Evolutionary conservation across 306 rosid species (phyloP).

Genomic region (Prunus mume): DNA sequence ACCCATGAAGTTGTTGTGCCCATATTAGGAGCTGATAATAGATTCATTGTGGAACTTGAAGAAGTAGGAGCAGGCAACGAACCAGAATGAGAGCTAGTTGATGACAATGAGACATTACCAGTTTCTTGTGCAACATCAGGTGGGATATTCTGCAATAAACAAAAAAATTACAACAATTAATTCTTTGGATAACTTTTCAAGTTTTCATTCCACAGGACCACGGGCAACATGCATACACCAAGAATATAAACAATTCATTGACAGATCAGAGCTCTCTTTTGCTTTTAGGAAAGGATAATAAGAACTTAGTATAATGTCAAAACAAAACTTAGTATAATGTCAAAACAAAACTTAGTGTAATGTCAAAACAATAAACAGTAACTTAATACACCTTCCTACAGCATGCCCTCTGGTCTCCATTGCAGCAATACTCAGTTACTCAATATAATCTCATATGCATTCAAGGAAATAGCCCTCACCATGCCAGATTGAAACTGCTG

Average conservation of each 20-base stretch:
- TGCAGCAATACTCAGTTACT: neutral
- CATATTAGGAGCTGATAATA: constrained; percentile 46
- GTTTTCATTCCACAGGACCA: neutral
- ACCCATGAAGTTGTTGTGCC: constrained; percentile 49
- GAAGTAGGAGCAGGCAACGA: constrained; percentile 36
- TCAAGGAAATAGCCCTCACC: constrained; percentile 26
- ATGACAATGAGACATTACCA: constrained; percentile 42
- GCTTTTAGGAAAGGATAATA: neutral
- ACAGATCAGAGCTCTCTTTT: neutral
- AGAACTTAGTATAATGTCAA: neutral
- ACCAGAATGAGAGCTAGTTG: constrained; percentile 40
- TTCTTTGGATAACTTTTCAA: neutral
- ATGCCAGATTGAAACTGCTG: constrained; percentile 39
- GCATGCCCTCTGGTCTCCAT: neutral
- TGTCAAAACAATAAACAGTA: neutral
- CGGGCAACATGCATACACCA: neutral
- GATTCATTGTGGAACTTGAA: constrained; percentile 36
- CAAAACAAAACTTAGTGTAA: neutral
- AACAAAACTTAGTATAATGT: neutral
- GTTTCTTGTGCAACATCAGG: constrained; percentile 41
- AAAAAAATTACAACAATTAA: constrained; percentile 25
- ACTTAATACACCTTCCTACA: neutral
- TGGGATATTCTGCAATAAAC: constrained; percentile 41
- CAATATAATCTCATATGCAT: constrained; percentile 2
- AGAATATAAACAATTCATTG: neutral